Conservation (phyloP, 1,284 basidiomycete species). For the Fistulinella staudtii region DNA sequence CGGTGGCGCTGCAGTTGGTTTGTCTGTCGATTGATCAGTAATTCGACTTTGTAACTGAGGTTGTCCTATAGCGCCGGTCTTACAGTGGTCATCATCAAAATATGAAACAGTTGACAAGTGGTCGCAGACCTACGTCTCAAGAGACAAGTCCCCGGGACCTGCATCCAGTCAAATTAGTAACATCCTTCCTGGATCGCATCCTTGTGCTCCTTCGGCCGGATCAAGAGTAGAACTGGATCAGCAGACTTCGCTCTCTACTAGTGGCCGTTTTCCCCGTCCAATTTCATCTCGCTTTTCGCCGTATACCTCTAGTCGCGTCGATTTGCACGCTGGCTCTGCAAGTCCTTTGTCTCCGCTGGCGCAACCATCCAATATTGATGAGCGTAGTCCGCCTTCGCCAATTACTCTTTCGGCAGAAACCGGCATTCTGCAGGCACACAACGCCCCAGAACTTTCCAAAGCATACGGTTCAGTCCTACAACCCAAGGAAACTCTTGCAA, state of each 20-base stretch:
- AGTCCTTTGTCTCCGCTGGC: constrained; percentile 58
- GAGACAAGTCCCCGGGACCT: constrained; percentile 41
- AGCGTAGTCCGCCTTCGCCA: constrained; percentile 35
- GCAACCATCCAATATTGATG: constrained; percentile 32
- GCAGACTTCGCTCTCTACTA: constrained; percentile 23
- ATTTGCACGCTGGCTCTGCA: constrained; percentile 56
- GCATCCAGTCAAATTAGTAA: constrained; percentile 19
- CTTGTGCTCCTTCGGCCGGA: constrained; percentile 10
- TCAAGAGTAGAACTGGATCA: constrained; percentile 7
- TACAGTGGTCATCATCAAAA: constrained; percentile 56
- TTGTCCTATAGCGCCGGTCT: constrained; percentile 56
- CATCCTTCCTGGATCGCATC: constrained; percentile 14
- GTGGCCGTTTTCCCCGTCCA: constrained; percentile 50
- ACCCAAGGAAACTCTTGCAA: constrained; percentile 63
- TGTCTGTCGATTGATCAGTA: constrained; percentile 29
- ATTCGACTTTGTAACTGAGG: constrained; percentile 12
- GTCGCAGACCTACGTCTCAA: constrained; percentile 70
- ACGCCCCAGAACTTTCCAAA: constrained; percentile 65
- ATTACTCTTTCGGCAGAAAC: constrained; percentile 34
- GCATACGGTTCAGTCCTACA: constrained; percentile 79
- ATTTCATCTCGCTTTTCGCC: constrained; percentile 33
- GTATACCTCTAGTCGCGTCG: constrained; percentile 45
- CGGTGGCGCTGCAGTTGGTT: constrained; percentile 72
- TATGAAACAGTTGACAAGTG: constrained; percentile 56
- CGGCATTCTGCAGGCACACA: constrained; percentile 60